These are phyloP conservation scores for Gossypium lobatum DNA, from an alignment of 441 rosid genomes.

Conservation along the genomic window DNA sequence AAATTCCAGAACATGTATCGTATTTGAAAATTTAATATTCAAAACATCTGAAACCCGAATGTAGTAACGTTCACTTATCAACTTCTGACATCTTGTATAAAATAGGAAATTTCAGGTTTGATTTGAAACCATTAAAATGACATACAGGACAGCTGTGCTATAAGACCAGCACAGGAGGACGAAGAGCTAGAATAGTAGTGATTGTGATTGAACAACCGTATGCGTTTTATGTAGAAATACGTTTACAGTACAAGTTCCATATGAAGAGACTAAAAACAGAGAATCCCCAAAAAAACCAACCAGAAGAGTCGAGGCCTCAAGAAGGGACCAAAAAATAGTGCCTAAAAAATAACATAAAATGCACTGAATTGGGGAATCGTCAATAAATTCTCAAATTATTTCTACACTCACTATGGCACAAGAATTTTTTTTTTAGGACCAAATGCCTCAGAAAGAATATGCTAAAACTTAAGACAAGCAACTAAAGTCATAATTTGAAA, in stretches of 20 bases:
- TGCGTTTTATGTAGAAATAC: not conserved
- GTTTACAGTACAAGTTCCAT: slow-evolving; percentile 10
- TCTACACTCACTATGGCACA: slow-evolving; percentile 21
- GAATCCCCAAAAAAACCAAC: slow-evolving; percentile 8
- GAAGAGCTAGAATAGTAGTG: not conserved
- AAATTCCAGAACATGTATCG: no score
- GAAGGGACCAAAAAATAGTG: not conserved
- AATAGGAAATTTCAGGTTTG: not conserved
- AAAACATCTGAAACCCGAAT: no score
- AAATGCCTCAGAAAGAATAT: slow-evolving; percentile 28
- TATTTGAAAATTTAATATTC: no score
- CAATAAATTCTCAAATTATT: slow-evolving; percentile 5
- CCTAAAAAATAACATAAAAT: not conserved
- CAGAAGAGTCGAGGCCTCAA: not conserved
- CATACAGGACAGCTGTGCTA: not conserved
- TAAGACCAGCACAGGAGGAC: not conserved
- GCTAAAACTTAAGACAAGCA: slow-evolving; percentile 18
- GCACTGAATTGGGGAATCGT: slow-evolving; percentile 6
- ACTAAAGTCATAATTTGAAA: slow-evolving; percentile 14
- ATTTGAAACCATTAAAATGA: not conserved
- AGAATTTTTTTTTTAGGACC: not conserved
- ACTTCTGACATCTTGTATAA: not conserved
- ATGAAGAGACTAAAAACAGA: not conserved
- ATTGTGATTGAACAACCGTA: not conserved
- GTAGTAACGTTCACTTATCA: no score